phyloP scores from a whole-genome alignment of 2,329 filamentous ascomycete genomes.

The Amylocarpus encephaloides region DNA sequence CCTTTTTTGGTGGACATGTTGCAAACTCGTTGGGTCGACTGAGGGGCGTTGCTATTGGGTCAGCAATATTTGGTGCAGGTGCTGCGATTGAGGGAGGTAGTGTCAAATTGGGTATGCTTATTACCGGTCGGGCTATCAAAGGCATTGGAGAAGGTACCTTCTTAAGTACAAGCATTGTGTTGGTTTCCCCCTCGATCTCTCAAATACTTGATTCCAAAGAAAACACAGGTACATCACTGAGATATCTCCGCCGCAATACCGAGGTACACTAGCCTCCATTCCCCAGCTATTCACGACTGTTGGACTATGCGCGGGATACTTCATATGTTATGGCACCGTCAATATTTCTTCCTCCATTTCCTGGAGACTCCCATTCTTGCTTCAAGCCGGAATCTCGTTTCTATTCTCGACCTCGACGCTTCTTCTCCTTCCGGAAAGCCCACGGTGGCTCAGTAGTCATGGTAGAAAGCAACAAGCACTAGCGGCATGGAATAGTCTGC shows the following conservation, averaged over 20 bases:
- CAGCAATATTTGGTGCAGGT: conserved; percentile 46
- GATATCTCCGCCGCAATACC: conserved; percentile 45
- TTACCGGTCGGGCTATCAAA: conserved; percentile 48
- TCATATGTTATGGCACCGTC: conserved; percentile 52
- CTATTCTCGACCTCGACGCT: conserved; percentile 34
- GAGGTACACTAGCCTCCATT: conserved; percentile 45
- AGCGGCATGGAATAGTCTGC: conserved; percentile 31
- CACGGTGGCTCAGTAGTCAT: conserved; percentile 49
- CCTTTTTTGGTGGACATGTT: conserved; percentile 50
- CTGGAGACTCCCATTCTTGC: conserved; percentile 50
- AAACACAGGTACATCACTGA: conserved; percentile 47
- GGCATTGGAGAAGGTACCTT: conserved; percentile 55
- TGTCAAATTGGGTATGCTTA: conserved; percentile 43
- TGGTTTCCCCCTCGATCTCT: conserved; percentile 11
- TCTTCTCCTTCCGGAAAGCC: conserved; percentile 46
- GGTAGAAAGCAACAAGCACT: conserved; percentile 42
- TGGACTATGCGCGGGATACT: conserved; percentile 50
- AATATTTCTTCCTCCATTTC: conserved; percentile 41
- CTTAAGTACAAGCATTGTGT: conserved; percentile 49
- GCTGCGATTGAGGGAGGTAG: conserved; percentile 46
- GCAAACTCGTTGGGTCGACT: conserved; percentile 46
- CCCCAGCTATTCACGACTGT: conserved; percentile 47
- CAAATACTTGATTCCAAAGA: neutral
- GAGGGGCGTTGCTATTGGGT: conserved; percentile 42
- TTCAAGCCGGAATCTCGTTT: conserved; percentile 39